A percentile compares a stretch with the other conserved stretches of the same genome.
These are phyloP conservation scores for Anisogramma anomala DNA, from an alignment of 2,329 filamentous ascomycete species.

Conservation along the genomic window DNA sequence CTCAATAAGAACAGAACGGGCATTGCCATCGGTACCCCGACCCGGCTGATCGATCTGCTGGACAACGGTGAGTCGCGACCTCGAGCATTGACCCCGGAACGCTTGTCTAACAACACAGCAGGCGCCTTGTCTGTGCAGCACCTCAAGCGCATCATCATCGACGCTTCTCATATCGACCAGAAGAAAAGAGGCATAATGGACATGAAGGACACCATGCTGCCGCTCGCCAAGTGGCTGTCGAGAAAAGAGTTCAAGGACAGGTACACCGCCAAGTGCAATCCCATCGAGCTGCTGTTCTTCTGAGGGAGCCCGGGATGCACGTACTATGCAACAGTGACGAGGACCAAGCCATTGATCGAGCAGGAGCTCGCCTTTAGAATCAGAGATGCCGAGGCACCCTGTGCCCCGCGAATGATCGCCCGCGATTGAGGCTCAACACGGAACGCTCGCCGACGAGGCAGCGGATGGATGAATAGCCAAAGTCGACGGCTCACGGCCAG, in stretches of 20 bases:
- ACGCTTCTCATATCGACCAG: constrained; percentile 85
- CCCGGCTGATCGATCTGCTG: constrained; percentile 68
- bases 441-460: no score
- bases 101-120: constrained; percentile 13
- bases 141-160: constrained; percentile 25
- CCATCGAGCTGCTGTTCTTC: constrained; percentile 55
- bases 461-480: no score
- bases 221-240: constrained; percentile 63
- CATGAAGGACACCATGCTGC: constrained; percentile 85
- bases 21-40: constrained; percentile 82
- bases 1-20: constrained; percentile 61
- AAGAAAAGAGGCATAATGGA: constrained; percentile 92
- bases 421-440: no score
- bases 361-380: no score
- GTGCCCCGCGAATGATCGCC: no score
- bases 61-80: constrained; percentile 51
- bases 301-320: constrained; percentile 24
- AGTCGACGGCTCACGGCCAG: no score
- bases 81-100: not conserved
- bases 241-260: constrained; percentile 58
- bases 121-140: constrained; percentile 11
- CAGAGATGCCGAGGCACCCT: no score
- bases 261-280: constrained; percentile 48
- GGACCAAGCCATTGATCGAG: not conserved
- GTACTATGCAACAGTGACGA: not conserved